Conservation (phyloP, 495 filamentous ascomycete species). For the Aspergillus nidulans region DNA sequence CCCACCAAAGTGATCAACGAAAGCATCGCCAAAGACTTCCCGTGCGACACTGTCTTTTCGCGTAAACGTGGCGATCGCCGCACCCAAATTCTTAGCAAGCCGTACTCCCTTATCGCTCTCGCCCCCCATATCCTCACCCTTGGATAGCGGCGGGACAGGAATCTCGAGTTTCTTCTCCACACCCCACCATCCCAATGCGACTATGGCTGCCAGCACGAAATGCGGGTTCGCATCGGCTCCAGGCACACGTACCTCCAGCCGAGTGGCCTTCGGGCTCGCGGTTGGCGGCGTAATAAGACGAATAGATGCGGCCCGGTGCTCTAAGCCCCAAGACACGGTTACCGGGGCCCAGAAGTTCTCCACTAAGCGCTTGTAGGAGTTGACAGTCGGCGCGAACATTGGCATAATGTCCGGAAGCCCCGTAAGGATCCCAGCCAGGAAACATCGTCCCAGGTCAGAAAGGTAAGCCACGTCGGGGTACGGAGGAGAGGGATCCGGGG, state of each 20-base stretch:
- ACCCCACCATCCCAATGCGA: slow-evolving; percentile 83
- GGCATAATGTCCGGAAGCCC: slow-evolving; percentile 96
- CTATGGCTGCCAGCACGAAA: slow-evolving; percentile 79
- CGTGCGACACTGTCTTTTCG: slow-evolving; percentile 74
- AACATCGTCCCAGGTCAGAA: slow-evolving; percentile 85
- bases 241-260: slow-evolving; percentile 86
- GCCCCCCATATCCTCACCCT: slow-evolving; percentile 73
- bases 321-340: slow-evolving; percentile 93
- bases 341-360: slow-evolving; percentile 99
- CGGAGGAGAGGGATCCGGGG: slow-evolving; percentile 60
- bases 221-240: slow-evolving; percentile 89
- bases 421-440: slow-evolving; percentile 84
- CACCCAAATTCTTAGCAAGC: slow-evolving; percentile 75
- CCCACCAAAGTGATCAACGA: slow-evolving; percentile 92
- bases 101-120: slow-evolving; percentile 54
- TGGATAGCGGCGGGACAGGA: slow-evolving; percentile 71
- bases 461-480: slow-evolving; percentile 74
- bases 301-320: slow-evolving; percentile 90
- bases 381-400: slow-evolving; percentile 86
- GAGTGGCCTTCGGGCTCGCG: slow-evolving; percentile 72
- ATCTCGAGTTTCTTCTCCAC: slow-evolving; percentile 87
- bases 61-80: slow-evolving; percentile 74
- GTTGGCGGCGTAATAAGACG: slow-evolving; percentile 86
- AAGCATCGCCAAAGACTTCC: slow-evolving; percentile 88
- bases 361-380: slow-evolving; percentile 94